Base-by-base conservation (phyloP, 768 basidiomycete species). In the Mycena venus region DNA sequence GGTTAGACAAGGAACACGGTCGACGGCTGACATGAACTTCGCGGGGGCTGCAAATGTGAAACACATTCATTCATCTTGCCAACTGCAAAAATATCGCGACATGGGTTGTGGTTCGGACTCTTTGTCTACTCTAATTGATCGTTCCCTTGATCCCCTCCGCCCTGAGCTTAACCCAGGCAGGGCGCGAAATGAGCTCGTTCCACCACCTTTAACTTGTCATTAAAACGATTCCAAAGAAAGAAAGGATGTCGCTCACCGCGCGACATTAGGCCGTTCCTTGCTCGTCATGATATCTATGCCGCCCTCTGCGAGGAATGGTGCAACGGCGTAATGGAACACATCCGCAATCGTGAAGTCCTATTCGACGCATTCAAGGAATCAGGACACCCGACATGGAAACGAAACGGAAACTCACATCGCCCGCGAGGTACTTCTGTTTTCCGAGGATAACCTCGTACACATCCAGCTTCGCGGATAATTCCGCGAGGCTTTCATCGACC, bases 361-460 rank as follows among this genome's bases (percentile, higher is more conserved):
- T 60, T 14, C 31, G 55, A 58, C 29, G 9, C 25, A 51, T 31
- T n/a, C n/a, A n/a, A 15, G 11, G 14, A 15, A 14, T 29, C 15
- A 9, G n/a, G 4, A 32, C 58, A 25, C 14, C 4, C 5, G 4
- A 12, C n/a, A 60, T 14, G n/a, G 21, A 31, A 3, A 15, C 12
- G 36, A 21, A 17, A 44, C 15, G 36, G n/a, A n/a, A n/a, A n/a
- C 66, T 56, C 19, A 67, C 66, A 31, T 67, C 38, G 3, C 66
- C 66, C 7, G 51, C 66, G 19, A 91, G 78, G 75, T 90, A 92
- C 40, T 83, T 80, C 36, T 88, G 86, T 78, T 89, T 91, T 17
- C 81, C 78, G 21, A 92, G 83, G 55, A 93, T 89, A n/a, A 75
- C 77, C 9, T 92, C 87, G 75, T 91, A 92, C 6, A 78, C 88